phyloP scores from a whole-genome alignment of 1,139 yeast species.

The Trichomonascaceae sp. region DNA sequence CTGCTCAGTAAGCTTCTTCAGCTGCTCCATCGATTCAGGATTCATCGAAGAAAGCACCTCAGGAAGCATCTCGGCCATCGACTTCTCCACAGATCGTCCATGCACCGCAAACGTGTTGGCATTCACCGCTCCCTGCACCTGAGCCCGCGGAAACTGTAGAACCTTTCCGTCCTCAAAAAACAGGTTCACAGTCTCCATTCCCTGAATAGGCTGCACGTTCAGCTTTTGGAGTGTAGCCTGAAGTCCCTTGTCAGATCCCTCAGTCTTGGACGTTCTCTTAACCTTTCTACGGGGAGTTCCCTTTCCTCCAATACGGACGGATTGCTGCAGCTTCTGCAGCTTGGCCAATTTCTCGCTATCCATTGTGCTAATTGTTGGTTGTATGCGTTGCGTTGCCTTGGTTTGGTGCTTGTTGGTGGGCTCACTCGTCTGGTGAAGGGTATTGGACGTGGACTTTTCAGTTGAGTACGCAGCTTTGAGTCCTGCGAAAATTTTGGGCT shows the following conservation, averaged over 20 bases:
- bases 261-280: conserved; percentile 62
- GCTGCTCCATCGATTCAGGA: conserved; percentile 84
- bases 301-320: conserved; percentile 34
- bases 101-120: conserved; percentile 90
- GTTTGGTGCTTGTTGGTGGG: too few species aligned
- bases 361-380: too few species aligned
- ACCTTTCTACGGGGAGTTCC: conserved; percentile 50
- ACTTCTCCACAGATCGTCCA: conserved; percentile 92
- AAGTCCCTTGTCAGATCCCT: conserved; percentile 80
- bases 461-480: neutral
- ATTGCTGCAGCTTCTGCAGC: conserved; percentile 28
- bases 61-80: conserved; percentile 86
- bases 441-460: conserved; percentile 2
- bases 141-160: conserved; percentile 88
- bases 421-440: neutral
- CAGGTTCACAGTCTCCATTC: conserved; percentile 94
- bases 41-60: conserved; percentile 94
- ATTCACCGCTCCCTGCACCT: conserved; percentile 86
- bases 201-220: conserved; percentile 78
- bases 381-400: too few species aligned
- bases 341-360: conserved; percentile 29
- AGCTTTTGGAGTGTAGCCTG: conserved; percentile 83
- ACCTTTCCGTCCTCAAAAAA: conserved; percentile 95
- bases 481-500: conserved; percentile 1
- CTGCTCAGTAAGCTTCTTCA: conserved; percentile 84